Percentiles rank a stretch among this genome's conserved stretches.
Evolutionary conservation across 768 basidiomycete genomes (phyloP).

Genomic region (Suillus subaureus): DNA sequence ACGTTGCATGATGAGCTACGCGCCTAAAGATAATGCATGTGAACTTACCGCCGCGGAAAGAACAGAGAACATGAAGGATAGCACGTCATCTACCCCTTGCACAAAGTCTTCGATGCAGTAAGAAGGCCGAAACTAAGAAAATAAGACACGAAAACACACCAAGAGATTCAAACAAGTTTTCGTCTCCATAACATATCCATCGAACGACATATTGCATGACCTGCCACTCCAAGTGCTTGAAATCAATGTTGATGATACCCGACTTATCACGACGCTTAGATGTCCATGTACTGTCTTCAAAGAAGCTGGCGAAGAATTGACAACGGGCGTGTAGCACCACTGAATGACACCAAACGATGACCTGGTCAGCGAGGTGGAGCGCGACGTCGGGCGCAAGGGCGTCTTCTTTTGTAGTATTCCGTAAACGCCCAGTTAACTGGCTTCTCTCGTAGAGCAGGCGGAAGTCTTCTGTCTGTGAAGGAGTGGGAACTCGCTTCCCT

Average conservation of each 20-base stretch:
- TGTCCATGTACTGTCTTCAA: conserved; percentile 85
- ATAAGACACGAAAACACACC: conserved; percentile 43
- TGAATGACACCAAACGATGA: conserved; percentile 67
- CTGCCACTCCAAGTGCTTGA: conserved; percentile 73
- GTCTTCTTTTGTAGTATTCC: conserved; percentile 16
- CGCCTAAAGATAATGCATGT: neutral
- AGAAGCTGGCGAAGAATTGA: conserved; percentile 82
- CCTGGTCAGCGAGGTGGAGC: conserved; percentile 64
- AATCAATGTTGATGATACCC: conserved; percentile 62
- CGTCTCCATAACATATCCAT: conserved; percentile 76
- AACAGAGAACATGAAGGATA: conserved; percentile 88
- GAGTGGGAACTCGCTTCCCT: conserved; percentile 53
- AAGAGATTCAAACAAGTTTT: conserved; percentile 71
- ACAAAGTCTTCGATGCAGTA: conserved; percentile 53
- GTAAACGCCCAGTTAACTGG: conserved; percentile 11
- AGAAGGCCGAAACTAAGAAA: conserved; percentile 5
- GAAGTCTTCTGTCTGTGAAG: conserved; percentile 56
- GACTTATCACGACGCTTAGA: conserved; percentile 51
- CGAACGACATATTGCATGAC: conserved; percentile 75
- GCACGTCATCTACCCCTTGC: conserved; percentile 66
- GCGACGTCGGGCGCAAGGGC: conserved; percentile 66
- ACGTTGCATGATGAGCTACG: neutral
- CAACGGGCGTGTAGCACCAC: conserved; percentile 80
- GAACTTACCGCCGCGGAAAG: conserved; percentile 77
- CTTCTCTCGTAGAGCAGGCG: conserved; percentile 45